Base-by-base conservation (phyloP, 495 filamentous ascomycete species). In the Mytilinidion resinicola region DNA sequence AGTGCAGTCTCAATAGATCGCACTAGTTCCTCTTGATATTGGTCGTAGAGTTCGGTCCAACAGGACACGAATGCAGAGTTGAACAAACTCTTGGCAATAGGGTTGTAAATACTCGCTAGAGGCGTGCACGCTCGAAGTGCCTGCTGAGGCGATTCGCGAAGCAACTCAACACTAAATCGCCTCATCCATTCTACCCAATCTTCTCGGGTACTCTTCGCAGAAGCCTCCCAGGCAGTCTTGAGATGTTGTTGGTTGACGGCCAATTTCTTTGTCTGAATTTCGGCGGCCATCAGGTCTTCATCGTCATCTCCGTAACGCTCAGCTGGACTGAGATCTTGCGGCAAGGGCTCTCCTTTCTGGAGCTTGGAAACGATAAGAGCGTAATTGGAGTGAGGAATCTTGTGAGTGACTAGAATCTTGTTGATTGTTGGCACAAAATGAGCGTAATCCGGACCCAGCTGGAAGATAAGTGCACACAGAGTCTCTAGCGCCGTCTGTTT, bases 161-260 rank as follows among this genome's bases (percentile, higher is more conserved):
- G 78, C 19, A 99, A 79, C 62, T 96, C 95, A 17, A 96, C 89
- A 65, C 91, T 96, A 70, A 97, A 95, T 20, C 95, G 81, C 51
- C 95, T 82, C 70, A 96, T 96, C 93, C 93, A 99, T 72, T 99
- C 93, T 60, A 95, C 88, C 93, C 93, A 99, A 72, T 99, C 93
- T 69, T 99, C 93, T 49, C 88, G 84, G 1, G 93, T 99, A 15
- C 93, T 96, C 69, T 95, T 93, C 54, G 93, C 88, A 37, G 84
- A 89, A 3, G 95, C 90, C 63, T 97, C 95, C 93, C 95, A 99
- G 1, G 95, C 93, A 59, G 89, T 89, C 70, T 96, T 96, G 9
- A 99, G 79, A 76, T 99, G 93, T 65, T 96, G 89, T 53, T 96
- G 91, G 63, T 97, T 99, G 55, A 96, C 88, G 37, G 91, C 89